Percentiles rank a stretch among this genome's conserved stretches.
phyloP scores from a whole-genome alignment of 176 grass and related monocot genomes.

The Dendrocalamus sinicus region DNA sequence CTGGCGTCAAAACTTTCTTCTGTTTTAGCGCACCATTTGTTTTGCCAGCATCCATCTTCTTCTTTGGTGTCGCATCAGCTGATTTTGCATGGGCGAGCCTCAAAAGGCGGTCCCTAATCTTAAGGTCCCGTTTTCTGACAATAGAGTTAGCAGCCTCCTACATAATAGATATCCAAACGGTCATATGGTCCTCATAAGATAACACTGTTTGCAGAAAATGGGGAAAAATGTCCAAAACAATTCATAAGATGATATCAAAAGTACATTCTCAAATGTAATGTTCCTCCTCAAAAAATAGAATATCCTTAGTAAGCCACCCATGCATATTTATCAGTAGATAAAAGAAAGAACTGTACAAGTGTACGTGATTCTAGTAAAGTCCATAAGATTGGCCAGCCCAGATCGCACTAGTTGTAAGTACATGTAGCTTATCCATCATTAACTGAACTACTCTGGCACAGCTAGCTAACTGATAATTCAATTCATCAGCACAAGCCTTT shows the following conservation, averaged over 20 bases:
- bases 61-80: conserved; percentile 43
- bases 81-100: conserved; percentile 76
- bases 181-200: not conserved
- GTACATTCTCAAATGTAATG: not conserved
- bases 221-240: not conserved
- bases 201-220: not conserved
- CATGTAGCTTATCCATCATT: not conserved
- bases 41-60: conserved; percentile 20
- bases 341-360: not conserved
- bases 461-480: not conserved
- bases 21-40: conserved; percentile 31
- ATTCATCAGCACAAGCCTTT: not conserved
- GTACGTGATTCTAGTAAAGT: not conserved
- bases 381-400: not conserved
- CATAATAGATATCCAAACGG: conserved; percentile 4
- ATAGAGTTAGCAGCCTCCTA: conserved; percentile 75
- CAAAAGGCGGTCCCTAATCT: conserved; percentile 70
- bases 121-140: conserved; percentile 55
- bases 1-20: conserved; percentile 34
- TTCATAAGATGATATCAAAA: not conserved
- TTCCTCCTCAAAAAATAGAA: not conserved
- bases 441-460: not conserved
- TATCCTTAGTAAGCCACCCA: not conserved
- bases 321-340: conserved; percentile 10
- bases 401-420: not conserved